Conservation (phyloP, 257 asterid genomes). For the Asclepias syriaca region DNA sequence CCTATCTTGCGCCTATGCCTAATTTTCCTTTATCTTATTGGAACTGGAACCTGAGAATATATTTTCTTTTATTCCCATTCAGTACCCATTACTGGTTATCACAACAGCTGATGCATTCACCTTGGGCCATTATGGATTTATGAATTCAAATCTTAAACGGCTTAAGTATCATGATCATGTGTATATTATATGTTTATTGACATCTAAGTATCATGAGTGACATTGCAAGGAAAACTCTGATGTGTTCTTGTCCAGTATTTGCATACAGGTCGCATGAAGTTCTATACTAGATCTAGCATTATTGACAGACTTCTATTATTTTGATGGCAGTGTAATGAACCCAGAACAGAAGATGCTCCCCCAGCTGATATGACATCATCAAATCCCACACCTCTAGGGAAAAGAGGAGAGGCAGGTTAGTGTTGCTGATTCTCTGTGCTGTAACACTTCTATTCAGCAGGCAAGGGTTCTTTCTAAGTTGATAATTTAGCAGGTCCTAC, state of each 20-base stretch:
- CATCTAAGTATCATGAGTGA: not conserved
- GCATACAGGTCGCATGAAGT: not conserved
- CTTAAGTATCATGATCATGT: not conserved
- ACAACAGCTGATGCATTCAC: too few relatives aligned
- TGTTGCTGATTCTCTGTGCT: constrained; percentile 7
- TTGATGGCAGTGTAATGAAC: constrained; percentile 78
- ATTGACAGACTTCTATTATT: constrained; percentile 7
- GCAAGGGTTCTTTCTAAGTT: constrained; percentile 1
- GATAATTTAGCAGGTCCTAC: constrained; percentile 68
- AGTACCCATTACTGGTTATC: not conserved
- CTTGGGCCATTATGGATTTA: not conserved
- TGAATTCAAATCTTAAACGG: not conserved
- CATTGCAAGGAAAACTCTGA: not conserved
- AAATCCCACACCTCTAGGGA: constrained; percentile 50
- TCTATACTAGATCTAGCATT: not conserved
- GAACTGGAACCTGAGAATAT: not conserved
- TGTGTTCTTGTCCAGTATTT: not conserved
- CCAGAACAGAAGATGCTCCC: constrained; percentile 92
- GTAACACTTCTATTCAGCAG: not conserved
- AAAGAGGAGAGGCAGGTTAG: constrained; percentile 90
- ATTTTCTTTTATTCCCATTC: not conserved
- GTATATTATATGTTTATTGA: not conserved
- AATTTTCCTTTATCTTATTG: not conserved
- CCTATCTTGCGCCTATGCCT: not conserved
- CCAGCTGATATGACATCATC: constrained; percentile 88